phyloP scores from a whole-genome alignment of 345 rosid species.

The Pistacia vera region DNA sequence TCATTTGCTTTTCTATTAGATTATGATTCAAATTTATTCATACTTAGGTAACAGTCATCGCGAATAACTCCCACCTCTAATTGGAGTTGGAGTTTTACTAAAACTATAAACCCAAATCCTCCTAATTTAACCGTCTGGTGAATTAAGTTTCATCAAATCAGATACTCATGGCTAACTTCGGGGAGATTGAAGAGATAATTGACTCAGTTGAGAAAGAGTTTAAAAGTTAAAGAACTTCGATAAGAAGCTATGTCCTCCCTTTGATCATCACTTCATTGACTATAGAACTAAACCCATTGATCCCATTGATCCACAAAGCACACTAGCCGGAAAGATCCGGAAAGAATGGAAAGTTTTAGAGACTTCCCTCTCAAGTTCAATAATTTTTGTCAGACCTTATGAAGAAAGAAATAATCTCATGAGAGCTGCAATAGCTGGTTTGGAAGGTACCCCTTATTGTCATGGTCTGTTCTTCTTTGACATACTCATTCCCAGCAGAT shows the following conservation, averaged over 20 bases:
- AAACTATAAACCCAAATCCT: background rate
- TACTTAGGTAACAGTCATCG: too few relatives aligned
- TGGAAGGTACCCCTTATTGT: constrained; percentile 21
- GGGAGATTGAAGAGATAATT: constrained; percentile 23
- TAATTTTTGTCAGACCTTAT: constrained; percentile 7
- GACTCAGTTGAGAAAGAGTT: constrained; percentile 14
- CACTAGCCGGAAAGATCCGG: background rate
- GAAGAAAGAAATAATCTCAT: constrained; percentile 10
- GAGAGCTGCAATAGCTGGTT: constrained; percentile 13
- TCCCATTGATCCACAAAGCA: background rate
- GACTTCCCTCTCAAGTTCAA: constrained; percentile 4
- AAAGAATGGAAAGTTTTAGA: constrained; percentile 10
- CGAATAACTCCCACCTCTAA: background rate
- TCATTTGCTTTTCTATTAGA: too few relatives aligned
- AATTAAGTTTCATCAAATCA: background rate
- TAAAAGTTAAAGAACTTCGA: constrained; percentile 13
- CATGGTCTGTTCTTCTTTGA: constrained; percentile 22
- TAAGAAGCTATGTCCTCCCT: background rate
- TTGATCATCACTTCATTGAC: constrained; percentile 3
- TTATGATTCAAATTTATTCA: too few relatives aligned
- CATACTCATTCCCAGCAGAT: constrained; percentile 3
- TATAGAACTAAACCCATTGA: background rate
- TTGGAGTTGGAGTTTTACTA: background rate
- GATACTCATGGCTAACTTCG: background rate
- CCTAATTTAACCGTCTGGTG: background rate